Conservation (phyloP, 192 early-diverging fungal genomes). For the Backusella tarrabulga region DNA sequence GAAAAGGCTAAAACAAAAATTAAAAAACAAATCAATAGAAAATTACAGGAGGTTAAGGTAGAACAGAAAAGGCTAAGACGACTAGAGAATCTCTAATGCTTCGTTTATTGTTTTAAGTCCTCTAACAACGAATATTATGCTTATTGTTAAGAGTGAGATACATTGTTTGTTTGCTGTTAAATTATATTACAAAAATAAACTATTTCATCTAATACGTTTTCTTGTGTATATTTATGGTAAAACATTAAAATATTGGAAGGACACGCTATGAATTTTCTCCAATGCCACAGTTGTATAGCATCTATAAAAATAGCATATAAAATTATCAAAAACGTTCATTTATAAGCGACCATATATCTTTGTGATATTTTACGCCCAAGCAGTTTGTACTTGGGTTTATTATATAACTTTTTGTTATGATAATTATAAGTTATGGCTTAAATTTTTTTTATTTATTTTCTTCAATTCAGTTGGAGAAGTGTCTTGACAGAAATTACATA, state of each 20-base stretch:
- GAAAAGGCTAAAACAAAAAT: neutral
- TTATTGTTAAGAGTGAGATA: neutral
- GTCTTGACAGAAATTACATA: no score
- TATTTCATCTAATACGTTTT: neutral
- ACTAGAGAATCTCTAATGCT: neutral
- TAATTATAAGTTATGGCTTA: no score
- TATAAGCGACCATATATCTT: no score
- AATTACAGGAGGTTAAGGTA: conserved; percentile 3
- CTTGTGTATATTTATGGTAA: neutral
- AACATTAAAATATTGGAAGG: neutral
- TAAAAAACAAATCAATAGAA: neutral
- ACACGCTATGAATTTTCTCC: no score
- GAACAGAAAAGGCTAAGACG: conserved; percentile 7
- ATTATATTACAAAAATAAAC: neutral
- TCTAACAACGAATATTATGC: neutral
- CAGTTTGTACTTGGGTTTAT: no score
- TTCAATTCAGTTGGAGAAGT: no score
- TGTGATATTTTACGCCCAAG: no score
- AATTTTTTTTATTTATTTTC: no score
- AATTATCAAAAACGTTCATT: no score
- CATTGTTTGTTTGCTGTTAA: neutral
- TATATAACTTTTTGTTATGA: no score
- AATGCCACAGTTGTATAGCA: no score
- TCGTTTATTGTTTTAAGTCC: neutral
- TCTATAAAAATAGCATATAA: no score